Evolutionary conservation across 2,329 filamentous ascomycete genomes (phyloP).

Genomic region (Tolypocladium ovalisporum): DNA sequence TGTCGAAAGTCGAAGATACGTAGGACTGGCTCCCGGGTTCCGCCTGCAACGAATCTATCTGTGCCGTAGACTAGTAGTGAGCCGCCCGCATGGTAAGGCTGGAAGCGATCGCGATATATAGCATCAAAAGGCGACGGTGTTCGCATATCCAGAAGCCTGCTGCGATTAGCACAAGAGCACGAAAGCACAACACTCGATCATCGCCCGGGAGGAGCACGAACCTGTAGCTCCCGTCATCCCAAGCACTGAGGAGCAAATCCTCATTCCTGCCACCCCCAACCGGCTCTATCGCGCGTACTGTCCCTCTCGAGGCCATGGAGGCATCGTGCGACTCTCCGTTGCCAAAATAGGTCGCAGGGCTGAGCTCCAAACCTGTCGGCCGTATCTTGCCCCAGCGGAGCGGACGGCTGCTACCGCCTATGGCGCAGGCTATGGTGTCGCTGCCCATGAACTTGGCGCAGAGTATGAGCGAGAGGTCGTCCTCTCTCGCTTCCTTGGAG

Average conservation of each 20-base stretch:
- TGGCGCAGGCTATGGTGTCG: slow-evolving; percentile 32
- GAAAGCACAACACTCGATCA: not conserved
- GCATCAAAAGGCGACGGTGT: slow-evolving; percentile 34
- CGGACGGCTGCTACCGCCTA: slow-evolving; percentile 30
- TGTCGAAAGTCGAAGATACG: slow-evolving; percentile 46
- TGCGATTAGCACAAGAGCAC: not conserved
- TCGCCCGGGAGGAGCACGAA: slow-evolving; percentile 3
- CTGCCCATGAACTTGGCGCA: slow-evolving; percentile 34
- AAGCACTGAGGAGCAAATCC: slow-evolving; percentile 36
- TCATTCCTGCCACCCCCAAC: slow-evolving; percentile 24
- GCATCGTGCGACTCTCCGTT: not conserved
- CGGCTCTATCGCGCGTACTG: slow-evolving; percentile 35
- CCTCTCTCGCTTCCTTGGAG: slow-evolving; percentile 4
- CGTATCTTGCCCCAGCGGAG: slow-evolving; percentile 35
- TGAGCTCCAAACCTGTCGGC: slow-evolving; percentile 30
- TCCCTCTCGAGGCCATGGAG: slow-evolving; percentile 19
- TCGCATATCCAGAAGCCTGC: slow-evolving; percentile 36
- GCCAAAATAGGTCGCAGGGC: slow-evolving; percentile 21
- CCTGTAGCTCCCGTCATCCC: slow-evolving; percentile 41
- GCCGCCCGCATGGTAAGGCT: slow-evolving; percentile 33
- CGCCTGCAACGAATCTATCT: slow-evolving; percentile 40
- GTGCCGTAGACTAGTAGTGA: slow-evolving; percentile 37
- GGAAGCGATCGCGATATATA: slow-evolving; percentile 42
- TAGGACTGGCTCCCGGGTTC: slow-evolving; percentile 29
- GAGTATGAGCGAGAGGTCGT: slow-evolving; percentile 16